Percentiles rank a stretch among this genome's conserved stretches.
Evolutionary conservation across 2,329 filamentous ascomycete species (phyloP).

Genomic region (Endoconidiophora laricicola): DNA sequence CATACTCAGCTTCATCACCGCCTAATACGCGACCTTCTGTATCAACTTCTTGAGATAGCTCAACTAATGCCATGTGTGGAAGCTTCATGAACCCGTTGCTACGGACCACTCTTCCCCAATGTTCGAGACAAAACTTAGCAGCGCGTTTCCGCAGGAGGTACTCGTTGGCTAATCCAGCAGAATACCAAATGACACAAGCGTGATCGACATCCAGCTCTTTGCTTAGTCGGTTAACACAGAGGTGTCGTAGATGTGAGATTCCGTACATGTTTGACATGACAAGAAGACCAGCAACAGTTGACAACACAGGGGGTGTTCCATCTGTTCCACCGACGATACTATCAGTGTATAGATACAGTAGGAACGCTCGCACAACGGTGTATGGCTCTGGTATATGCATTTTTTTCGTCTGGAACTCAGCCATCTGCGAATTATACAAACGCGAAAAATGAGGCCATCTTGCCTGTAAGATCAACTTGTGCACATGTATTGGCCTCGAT

Average conservation of each 20-base stretch:
- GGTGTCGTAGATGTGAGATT: conserved; percentile 76
- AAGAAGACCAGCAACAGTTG: conserved; percentile 80
- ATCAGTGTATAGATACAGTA: conserved; percentile 95
- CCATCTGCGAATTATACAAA: conserved; percentile 86
- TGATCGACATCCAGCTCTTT: conserved; percentile 89
- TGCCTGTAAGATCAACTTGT: conserved; percentile 83
- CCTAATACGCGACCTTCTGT: conserved; percentile 80
- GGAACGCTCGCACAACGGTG: conserved; percentile 79
- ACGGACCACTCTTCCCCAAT: conserved; percentile 89
- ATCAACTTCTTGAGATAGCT: conserved; percentile 85
- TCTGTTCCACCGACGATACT: conserved; percentile 54
- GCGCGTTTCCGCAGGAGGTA: conserved; percentile 86
- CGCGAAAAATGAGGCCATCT: conserved; percentile 95
- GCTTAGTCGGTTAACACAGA: conserved; percentile 79
- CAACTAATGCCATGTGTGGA: conserved; percentile 63
- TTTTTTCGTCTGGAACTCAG: conserved; percentile 88
- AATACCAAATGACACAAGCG: conserved; percentile 92
- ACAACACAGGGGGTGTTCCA: conserved; percentile 58
- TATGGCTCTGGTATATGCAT: conserved; percentile 98
- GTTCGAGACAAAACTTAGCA: conserved; percentile 72
- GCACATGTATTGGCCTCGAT: conserved; percentile 79
- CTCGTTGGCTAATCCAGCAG: conserved; percentile 74
- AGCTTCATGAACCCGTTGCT: conserved; percentile 74
- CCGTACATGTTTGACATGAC: conserved; percentile 98
- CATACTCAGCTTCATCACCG: conserved; percentile 61